Evolutionary conservation across 352 stramenopile genomes (phyloP).

Genomic region (Phytophthora tubulina): DNA sequence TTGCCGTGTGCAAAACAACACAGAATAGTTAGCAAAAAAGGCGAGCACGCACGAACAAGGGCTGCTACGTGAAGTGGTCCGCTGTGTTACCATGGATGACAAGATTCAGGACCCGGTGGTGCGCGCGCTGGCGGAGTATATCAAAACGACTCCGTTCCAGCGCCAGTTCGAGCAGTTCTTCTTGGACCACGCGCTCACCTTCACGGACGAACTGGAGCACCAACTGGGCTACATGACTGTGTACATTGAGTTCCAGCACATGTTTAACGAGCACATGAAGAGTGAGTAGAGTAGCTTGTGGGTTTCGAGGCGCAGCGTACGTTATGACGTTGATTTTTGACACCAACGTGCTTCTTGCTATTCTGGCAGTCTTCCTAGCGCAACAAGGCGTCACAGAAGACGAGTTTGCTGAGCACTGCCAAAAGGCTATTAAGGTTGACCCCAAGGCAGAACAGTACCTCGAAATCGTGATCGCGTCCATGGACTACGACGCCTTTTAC

Average conservation of each 20-base stretch:
- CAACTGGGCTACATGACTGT: conserved; percentile 79
- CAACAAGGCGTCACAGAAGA: conserved; percentile 62
- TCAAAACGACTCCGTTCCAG: conserved; percentile 70
- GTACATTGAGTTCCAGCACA: conserved; percentile 75
- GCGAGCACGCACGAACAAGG: neutral
- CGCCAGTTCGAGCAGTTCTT: conserved; percentile 82
- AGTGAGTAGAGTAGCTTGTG: conserved; percentile 25
- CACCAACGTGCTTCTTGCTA: neutral
- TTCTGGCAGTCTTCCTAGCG: conserved; percentile 57
- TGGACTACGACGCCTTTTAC: conserved; percentile 83
- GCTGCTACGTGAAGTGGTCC: conserved; percentile 5
- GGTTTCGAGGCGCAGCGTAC: too few species aligned
- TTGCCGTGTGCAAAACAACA: too few species aligned
- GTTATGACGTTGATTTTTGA: too few species aligned
- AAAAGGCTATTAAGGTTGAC: conserved; percentile 66
- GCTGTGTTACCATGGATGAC: conserved; percentile 28
- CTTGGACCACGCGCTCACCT: conserved; percentile 68
- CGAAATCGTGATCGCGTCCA: conserved; percentile 81
- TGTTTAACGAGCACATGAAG: conserved; percentile 81
- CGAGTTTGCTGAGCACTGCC: conserved; percentile 64
- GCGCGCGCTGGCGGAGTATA: conserved; percentile 67
- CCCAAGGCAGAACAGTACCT: conserved; percentile 73
- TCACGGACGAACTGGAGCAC: conserved; percentile 75
- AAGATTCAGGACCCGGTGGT: conserved; percentile 71
- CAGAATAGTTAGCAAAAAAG: neutral